These are phyloP conservation scores for Coemansia sp. DNA, from an alignment of 192 early-diverging fungal genomes.

Conservation along the genomic window DNA sequence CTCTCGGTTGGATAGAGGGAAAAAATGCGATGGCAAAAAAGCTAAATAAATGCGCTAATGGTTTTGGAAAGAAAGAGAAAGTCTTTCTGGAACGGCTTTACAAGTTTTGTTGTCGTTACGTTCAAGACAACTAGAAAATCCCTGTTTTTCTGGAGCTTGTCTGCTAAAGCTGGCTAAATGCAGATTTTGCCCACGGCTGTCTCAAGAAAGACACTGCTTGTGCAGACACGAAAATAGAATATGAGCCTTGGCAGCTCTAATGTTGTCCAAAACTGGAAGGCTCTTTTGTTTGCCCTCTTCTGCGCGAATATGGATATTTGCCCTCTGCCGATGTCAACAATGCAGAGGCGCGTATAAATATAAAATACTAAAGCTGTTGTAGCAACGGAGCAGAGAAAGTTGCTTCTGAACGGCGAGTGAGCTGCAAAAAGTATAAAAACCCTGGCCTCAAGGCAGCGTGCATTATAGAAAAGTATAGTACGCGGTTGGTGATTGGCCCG, in stretches of 20 bases:
- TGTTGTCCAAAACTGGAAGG: too few species aligned
- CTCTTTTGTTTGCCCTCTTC: too few species aligned
- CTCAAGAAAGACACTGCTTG: too few species aligned
- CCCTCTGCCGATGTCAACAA: too few species aligned
- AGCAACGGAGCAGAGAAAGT: neutral
- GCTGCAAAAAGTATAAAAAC: neutral
- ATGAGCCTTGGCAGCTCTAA: too few species aligned
- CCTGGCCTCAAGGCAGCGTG: constrained; percentile 2
- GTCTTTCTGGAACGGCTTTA: neutral
- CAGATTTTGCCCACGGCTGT: neutral
- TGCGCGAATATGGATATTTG: too few species aligned
- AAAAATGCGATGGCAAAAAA: too few species aligned
- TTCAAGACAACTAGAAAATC: neutral
- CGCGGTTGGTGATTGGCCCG: neutral
- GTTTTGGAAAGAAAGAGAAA: neutral
- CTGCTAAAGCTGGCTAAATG: constrained; percentile 3
- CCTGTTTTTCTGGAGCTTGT: neutral
- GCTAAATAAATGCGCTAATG: too few species aligned
- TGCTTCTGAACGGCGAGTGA: neutral
- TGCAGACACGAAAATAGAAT: too few species aligned
- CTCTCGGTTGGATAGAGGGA: too few species aligned
- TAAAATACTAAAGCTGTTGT: neutral
- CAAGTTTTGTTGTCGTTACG: neutral
- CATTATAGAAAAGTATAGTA: neutral
- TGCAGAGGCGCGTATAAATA: neutral